Conservation (phyloP, 441 rosid genomes). For the Croton laevigatus region DNA sequence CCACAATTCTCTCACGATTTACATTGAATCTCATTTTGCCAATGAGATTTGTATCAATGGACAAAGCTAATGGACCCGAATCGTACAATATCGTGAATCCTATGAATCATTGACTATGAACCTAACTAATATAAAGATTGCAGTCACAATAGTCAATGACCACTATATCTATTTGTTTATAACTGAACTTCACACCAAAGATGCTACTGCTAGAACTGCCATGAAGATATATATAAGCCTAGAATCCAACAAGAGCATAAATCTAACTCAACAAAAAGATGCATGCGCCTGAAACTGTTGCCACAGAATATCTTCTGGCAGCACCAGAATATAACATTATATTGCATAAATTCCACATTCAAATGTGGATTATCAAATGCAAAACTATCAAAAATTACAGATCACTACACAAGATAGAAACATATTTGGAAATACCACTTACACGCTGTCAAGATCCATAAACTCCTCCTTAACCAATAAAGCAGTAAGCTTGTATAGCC, state of each 20-base stretch:
- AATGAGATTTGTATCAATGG: no score
- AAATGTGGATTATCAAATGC: neutral
- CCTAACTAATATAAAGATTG: neutral
- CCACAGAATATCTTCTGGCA: neutral
- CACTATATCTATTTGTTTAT: neutral
- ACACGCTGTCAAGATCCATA: conserved; percentile 97
- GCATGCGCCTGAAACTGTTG: neutral
- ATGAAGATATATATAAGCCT: neutral
- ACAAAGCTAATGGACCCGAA: no score
- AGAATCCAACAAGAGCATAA: neutral
- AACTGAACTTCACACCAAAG: neutral
- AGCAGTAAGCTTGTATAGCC: conserved; percentile 94
- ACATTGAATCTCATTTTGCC: no score
- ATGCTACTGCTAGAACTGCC: neutral
- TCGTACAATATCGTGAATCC: no score
- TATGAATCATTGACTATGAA: no score
- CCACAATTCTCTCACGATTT: no score
- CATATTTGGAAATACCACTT: conserved; percentile 33
- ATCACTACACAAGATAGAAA: neutral
- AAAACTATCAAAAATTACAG: neutral
- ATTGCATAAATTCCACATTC: neutral
- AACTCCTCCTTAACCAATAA: conserved; percentile 91
- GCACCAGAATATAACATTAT: neutral
- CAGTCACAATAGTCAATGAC: neutral
- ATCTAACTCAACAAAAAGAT: neutral